phyloP scores from a whole-genome alignment of 192 early-diverging fungal genomes.

The Spinellus fusiger region DNA sequence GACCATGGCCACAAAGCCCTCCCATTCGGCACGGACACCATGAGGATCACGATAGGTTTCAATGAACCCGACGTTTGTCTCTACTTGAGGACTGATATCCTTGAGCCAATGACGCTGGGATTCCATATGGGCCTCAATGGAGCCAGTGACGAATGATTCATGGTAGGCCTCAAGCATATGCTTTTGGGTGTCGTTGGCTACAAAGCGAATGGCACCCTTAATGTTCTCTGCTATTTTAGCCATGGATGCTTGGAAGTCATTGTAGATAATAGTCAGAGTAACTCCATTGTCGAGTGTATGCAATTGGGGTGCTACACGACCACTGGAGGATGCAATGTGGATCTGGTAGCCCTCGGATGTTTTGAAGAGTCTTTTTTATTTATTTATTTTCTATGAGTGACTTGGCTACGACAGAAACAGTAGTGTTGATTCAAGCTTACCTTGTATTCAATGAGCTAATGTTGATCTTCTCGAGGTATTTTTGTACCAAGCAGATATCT shows the following conservation, averaged over 20 bases:
- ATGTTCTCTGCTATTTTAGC: constrained; percentile 34
- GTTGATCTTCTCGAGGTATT: constrained; percentile 25
- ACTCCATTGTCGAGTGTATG: constrained; percentile 29
- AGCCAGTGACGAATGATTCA: constrained; percentile 45
- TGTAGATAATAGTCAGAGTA: constrained; percentile 35
- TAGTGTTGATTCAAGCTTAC: too few species aligned
- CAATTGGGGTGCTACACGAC: constrained; percentile 4
- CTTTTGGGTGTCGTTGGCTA: constrained; percentile 49
- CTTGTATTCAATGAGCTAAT: constrained; percentile 27
- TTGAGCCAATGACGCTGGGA: constrained; percentile 50
- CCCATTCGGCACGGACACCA: constrained; percentile 58
- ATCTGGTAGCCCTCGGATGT: constrained; percentile 13
- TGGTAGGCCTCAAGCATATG: constrained; percentile 47
- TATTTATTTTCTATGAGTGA: not conserved
- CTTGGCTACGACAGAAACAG: not conserved
- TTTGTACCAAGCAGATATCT: constrained; percentile 39
- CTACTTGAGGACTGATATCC: constrained; percentile 52
- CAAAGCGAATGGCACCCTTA: constrained; percentile 34
- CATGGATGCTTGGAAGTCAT: constrained; percentile 44
- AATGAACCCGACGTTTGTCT: constrained; percentile 58
- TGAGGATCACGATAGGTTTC: constrained; percentile 60
- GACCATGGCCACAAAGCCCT: constrained; percentile 59
- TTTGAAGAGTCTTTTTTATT: constrained; percentile 17
- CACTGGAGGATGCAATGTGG: constrained; percentile 35
- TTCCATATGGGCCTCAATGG: constrained; percentile 54